Percentiles rank a stretch among this genome's conserved stretches.
phyloP scores from a whole-genome alignment of 2,329 filamentous ascomycete species.

The Fusarium bactridioides region DNA sequence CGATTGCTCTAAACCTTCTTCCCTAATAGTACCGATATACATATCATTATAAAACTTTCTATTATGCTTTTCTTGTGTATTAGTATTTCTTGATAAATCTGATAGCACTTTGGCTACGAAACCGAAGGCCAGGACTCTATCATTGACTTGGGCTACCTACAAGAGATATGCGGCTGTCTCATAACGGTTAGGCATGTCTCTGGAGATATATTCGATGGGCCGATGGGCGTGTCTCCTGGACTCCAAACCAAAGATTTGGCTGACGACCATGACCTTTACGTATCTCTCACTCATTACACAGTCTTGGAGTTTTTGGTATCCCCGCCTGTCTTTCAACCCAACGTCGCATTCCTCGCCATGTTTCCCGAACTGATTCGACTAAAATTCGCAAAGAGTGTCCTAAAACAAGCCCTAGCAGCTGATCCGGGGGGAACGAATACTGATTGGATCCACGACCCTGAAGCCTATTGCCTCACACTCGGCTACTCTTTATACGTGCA shows the following conservation, averaged over 20 bases:
- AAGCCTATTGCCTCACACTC: neutral
- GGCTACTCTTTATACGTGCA: neutral
- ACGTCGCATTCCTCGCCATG: neutral
- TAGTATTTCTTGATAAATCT: too few relatives aligned
- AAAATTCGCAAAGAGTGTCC: neutral
- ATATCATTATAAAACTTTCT: too few relatives aligned
- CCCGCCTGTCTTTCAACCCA: too few relatives aligned
- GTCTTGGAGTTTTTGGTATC: neutral
- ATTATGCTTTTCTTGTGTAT: too few relatives aligned
- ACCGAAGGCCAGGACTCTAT: rapidly evolving
- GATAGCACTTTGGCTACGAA: neutral
- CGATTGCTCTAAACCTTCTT: too few relatives aligned
- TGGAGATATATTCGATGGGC: neutral
- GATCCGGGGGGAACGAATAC: neutral
- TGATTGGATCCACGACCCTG: neutral
- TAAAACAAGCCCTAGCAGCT: neutral
- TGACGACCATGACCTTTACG: neutral
- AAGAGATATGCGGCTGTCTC: neutral
- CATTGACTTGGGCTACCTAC: rapidly evolving
- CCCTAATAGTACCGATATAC: too few relatives aligned
- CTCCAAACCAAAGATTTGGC: neutral
- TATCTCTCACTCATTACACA: neutral
- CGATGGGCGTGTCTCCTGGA: neutral
- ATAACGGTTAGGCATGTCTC: neutral
- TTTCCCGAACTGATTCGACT: neutral